Evolutionary conservation across 2,329 filamentous ascomycete genomes (phyloP).

Genomic region (Amauroascus niger): DNA sequence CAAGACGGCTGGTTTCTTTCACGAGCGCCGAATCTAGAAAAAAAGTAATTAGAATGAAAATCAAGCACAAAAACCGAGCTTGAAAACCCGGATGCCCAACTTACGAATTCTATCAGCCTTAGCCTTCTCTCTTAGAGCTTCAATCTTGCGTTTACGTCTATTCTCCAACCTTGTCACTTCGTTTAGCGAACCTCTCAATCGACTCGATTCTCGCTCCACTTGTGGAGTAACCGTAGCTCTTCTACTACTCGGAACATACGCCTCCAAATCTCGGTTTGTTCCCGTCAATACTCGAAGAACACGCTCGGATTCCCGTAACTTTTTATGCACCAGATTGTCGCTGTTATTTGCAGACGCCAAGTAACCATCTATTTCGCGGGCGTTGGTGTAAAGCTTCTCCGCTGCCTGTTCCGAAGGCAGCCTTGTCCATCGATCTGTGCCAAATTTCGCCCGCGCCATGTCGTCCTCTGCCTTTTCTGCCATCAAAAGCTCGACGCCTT

Average conservation of each 20-base stretch:
- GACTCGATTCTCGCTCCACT: slow-evolving; percentile 67
- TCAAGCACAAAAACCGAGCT: too few relatives aligned
- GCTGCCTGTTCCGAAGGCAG: slow-evolving; percentile 60
- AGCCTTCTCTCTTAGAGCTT: slow-evolving; percentile 66
- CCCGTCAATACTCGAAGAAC: slow-evolving; percentile 68
- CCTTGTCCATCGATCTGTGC: slow-evolving; percentile 76
- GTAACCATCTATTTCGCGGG: slow-evolving; percentile 75
- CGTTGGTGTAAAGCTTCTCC: slow-evolving; percentile 62
- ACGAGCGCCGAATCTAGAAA: slow-evolving; percentile 60
- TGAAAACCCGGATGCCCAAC: too few relatives aligned
- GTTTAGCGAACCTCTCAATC: slow-evolving; percentile 69
- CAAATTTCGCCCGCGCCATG: slow-evolving; percentile 63
- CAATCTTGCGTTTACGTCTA: slow-evolving; percentile 66
- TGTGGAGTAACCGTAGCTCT: slow-evolving; percentile 68
- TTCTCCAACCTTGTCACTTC: slow-evolving; percentile 78
- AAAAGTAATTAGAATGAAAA: too few relatives aligned
- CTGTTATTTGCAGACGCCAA: slow-evolving; percentile 61
- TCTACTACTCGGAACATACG: slow-evolving; percentile 79
- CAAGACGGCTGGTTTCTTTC: slow-evolving; percentile 70
- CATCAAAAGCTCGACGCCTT: slow-evolving; percentile 67
- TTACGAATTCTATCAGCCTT: slow-evolving; percentile 76
- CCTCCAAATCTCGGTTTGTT: slow-evolving; percentile 69
- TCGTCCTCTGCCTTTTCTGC: slow-evolving; percentile 80
- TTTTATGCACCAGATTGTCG: slow-evolving; percentile 63
- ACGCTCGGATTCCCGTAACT: slow-evolving; percentile 65